Evolutionary conservation across 306 rosid species (phyloP), one percentile per base, ranked within the genome.

Genomic region (Acacia acuminata): DNA sequence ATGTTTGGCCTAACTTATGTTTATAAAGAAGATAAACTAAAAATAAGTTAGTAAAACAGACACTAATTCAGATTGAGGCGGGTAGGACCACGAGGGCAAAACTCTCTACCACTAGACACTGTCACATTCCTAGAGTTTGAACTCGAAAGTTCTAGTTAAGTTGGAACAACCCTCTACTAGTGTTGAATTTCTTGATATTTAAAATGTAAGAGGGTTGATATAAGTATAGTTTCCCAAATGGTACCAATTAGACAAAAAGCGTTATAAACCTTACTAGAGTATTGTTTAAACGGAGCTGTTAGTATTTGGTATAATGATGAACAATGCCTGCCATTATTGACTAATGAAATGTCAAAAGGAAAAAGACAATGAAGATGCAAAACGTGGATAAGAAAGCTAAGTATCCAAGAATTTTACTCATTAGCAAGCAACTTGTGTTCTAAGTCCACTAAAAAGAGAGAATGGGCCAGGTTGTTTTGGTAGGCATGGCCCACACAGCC

Each of bases 381-480:
- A 72, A 47, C 81, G 76, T 78, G 82, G 67, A 5, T 24, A 63
- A 16, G 45, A 78, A 77, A 75, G 63, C 48, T 56, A 63, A 85
- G 75, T 34, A 78, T 79, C 43, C 30, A 19, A 9, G 36, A 61
- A 34, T 53, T 72, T 64, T 84, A 70, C 87, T 79, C 84, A 71
- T 66, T 14, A 22, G 55, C 72, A 86, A 82, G 88, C 88, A 82
- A 84, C 85, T 86, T 86, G 80, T 14, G 56, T 25, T 19, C 36
- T 8, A 81, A 82, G 19, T 75, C 72, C 50, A 82, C 45, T 6
- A 55, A 71, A 44, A 43, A n/a, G 17, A 34, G 4, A 16, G 15
- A 43, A 82, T 84, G 88, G 90, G 84, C 83, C 86, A 55, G 5
- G 8, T 9, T 13, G 55, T 87, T 87, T 78, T 79, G 63, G 9